phyloP scores from a whole-genome alignment of 2,329 filamentous ascomycete species.

The Rutstroemia sp. region DNA sequence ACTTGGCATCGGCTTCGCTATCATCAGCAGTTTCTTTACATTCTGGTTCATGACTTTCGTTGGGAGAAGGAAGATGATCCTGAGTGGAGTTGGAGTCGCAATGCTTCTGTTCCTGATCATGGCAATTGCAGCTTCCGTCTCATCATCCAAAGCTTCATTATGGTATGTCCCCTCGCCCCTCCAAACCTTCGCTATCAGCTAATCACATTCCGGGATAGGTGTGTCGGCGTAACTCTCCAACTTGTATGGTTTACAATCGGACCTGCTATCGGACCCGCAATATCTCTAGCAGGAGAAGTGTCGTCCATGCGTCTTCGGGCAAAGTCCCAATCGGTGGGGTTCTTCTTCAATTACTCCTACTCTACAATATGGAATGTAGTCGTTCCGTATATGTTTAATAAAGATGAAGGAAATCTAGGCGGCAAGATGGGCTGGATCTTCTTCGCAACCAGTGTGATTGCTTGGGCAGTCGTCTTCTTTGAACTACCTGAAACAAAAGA shows the following conservation, averaged over 20 bases:
- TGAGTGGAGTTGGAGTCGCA: background rate
- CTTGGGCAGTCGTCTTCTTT: background rate
- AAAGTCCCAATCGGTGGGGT: background rate
- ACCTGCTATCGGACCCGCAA: background rate
- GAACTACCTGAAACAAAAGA: background rate
- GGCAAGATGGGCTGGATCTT: background rate
- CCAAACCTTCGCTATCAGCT: no score
- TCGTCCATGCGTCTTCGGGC: background rate
- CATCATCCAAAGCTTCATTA: background rate
- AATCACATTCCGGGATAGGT: background rate
- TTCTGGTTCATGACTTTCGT: conserved; percentile 4
- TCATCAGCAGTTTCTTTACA: background rate
- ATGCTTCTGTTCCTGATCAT: background rate
- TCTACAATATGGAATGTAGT: background rate
- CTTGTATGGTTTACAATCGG: background rate
- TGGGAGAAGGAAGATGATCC: background rate
- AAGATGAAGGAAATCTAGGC: background rate
- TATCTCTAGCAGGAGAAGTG: background rate
- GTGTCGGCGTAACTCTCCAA: background rate
- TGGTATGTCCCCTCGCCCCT: background rate
- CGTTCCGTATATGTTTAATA: conserved; percentile 2
- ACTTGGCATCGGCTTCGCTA: background rate
- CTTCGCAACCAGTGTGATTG: background rate
- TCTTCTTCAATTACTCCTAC: background rate
- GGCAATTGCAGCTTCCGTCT: background rate